phyloP scores from a whole-genome alignment of 805 yeast genomes.

The Kluyveromyces nonfermentans region DNA sequence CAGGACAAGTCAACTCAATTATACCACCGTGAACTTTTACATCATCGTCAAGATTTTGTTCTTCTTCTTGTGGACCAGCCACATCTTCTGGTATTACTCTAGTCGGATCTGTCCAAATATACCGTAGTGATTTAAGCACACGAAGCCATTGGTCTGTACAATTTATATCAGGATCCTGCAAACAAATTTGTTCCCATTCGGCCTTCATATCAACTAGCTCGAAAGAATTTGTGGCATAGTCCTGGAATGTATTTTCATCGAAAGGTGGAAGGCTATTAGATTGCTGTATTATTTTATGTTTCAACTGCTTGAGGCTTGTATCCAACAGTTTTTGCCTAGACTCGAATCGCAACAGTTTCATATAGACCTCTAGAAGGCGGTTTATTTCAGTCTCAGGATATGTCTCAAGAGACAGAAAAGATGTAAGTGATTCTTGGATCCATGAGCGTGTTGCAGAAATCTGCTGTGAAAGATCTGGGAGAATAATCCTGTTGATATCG shows the following conservation, averaged over 20 bases:
- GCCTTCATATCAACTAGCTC: background rate
- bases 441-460: background rate
- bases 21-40: constrained; percentile 61
- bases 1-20: constrained; percentile 59
- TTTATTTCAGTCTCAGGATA: background rate
- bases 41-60: constrained; percentile 44
- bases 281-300: background rate
- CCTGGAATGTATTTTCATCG: background rate
- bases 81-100: constrained; percentile 45
- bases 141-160: constrained; percentile 3
- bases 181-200: constrained; percentile 4
- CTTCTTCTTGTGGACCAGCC: constrained; percentile 24
- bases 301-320: background rate
- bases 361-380: background rate
- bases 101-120: constrained; percentile 49
- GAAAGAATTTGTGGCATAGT: background rate
- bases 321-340: background rate
- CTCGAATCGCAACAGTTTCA: background rate
- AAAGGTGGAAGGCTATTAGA: background rate
- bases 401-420: background rate
- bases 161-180: constrained; percentile 7
- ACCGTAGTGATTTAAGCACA: constrained; percentile 34
- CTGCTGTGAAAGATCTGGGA: constrained; percentile 1
- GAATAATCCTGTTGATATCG: background rate
- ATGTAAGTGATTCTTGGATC: constrained; percentile 1